Percentiles rank a stretch among this genome's conserved stretches.
Conservation (phyloP, 305 asterid species). For the Plantago coronopus region DNA sequence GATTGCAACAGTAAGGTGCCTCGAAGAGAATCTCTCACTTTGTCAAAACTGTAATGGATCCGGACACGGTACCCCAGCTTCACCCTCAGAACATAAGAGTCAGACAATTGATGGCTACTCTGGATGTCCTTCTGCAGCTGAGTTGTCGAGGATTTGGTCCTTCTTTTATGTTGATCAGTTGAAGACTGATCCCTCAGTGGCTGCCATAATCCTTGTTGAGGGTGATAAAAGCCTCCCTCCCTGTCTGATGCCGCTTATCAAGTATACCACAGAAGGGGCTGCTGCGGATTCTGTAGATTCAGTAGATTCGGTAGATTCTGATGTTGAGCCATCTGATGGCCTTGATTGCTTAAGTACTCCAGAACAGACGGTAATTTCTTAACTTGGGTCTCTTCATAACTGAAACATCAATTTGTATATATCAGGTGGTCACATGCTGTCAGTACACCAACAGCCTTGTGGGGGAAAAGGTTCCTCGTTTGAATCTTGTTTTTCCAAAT, state of each 20-base stretch:
- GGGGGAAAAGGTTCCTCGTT: constrained; percentile 40
- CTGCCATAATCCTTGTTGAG: constrained; percentile 32
- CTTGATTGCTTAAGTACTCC: constrained; percentile 23
- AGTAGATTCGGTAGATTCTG: constrained; percentile 29
- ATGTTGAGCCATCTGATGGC: constrained; percentile 26
- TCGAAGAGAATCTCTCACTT: constrained; percentile 71
- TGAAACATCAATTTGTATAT: constrained; percentile 21
- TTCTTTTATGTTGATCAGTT: constrained; percentile 49
- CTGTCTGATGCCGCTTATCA: constrained; percentile 20
- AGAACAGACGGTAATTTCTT: constrained; percentile 35
- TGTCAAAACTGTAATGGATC: constrained; percentile 75
- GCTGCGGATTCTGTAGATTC: constrained; percentile 32
- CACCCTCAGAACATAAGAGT: constrained; percentile 47
- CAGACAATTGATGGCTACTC: constrained; percentile 65
- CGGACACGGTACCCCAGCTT: constrained; percentile 38
- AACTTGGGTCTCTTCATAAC: constrained; percentile 7
- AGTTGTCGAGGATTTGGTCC: constrained; percentile 74
- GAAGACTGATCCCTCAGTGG: constrained; percentile 33
- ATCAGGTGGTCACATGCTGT: constrained; percentile 34
- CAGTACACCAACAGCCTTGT: constrained; percentile 52
- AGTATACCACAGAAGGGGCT: constrained; percentile 27
- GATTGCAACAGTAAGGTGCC: constrained; percentile 70
- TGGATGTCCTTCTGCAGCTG: constrained; percentile 83
- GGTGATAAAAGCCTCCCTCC: constrained; percentile 23
- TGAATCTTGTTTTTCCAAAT: constrained; percentile 14